A percentile compares a stretch with the other conserved stretches of the same genome.
Conservation (phyloP, 805 yeast genomes). For the Ogataea ganodermae region DNA sequence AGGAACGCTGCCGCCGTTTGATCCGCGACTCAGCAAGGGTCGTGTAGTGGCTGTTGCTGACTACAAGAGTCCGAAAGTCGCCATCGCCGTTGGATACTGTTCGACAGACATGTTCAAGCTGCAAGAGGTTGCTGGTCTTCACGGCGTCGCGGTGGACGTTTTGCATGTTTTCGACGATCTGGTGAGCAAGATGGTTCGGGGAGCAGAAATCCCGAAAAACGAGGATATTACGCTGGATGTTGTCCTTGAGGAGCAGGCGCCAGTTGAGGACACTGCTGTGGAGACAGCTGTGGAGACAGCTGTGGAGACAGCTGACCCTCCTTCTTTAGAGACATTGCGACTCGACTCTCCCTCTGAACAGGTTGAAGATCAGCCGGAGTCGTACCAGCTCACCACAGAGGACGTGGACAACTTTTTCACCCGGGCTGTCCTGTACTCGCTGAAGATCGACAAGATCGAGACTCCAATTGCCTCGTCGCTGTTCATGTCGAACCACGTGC, state of each 20-base stretch:
- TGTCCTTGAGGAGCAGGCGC: conserved; percentile 1
- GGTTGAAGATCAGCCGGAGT: conserved; percentile 18
- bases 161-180: conserved; percentile 71
- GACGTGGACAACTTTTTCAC: conserved; percentile 77
- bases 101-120: conserved; percentile 46
- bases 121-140: conserved; percentile 54
- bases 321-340: neutral
- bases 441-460: conserved; percentile 55
- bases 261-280: conserved; percentile 2
- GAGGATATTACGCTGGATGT: conserved; percentile 27
- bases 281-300: no score
- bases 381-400: conserved; percentile 48
- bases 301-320: conserved; percentile 1
- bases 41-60: conserved; percentile 72
- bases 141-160: conserved; percentile 78
- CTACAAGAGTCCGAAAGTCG: conserved; percentile 57
- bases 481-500: conserved; percentile 70
- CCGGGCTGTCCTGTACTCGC: conserved; percentile 69
- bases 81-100: conserved; percentile 73
- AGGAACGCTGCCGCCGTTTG: conserved; percentile 66
- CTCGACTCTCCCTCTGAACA: neutral
- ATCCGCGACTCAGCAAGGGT: conserved; percentile 48
- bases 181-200: conserved; percentile 53
- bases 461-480: conserved; percentile 73
- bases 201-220: conserved; percentile 44